phyloP scores from a whole-genome alignment of 2,329 filamentous ascomycete genomes.

The Ophiocordyceps robertsii region DNA sequence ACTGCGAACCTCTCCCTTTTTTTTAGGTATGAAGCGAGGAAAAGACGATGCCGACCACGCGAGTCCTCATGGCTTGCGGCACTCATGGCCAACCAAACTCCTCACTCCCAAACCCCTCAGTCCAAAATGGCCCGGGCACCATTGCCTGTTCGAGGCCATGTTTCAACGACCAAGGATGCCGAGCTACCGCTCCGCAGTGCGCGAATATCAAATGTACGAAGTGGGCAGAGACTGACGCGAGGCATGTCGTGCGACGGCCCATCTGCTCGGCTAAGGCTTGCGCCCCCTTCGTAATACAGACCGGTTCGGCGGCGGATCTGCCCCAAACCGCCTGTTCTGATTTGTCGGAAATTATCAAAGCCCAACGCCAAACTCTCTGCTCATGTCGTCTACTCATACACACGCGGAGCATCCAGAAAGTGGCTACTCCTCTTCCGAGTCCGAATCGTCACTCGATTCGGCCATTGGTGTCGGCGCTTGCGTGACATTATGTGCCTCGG shows the following conservation, averaged over 20 bases:
- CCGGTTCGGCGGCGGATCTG: neutral
- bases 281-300: neutral
- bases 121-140: neutral
- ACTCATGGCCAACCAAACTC: neutral
- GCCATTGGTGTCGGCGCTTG: conserved; percentile 15
- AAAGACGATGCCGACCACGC: neutral
- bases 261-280: neutral
- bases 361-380: conserved; percentile 7
- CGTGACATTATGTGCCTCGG: conserved; percentile 11
- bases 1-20: neutral
- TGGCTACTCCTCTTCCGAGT: conserved; percentile 32
- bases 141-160: neutral
- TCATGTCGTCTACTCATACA: conserved; percentile 6
- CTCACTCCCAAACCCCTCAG: neutral
- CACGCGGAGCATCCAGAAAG: neutral
- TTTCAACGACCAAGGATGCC: no score
- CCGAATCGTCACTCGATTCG: conserved; percentile 29
- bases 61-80: neutral
- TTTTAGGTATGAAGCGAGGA: neutral
- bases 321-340: neutral
- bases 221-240: no score
- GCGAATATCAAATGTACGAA: no score
- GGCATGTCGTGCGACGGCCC: no score
- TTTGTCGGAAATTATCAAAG: neutral
- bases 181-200: no score